Percentiles rank a stretch among this genome's conserved stretches.
Evolutionary conservation across 2,329 filamentous ascomycete species (phyloP).

Genomic region (Septoria linicola): DNA sequence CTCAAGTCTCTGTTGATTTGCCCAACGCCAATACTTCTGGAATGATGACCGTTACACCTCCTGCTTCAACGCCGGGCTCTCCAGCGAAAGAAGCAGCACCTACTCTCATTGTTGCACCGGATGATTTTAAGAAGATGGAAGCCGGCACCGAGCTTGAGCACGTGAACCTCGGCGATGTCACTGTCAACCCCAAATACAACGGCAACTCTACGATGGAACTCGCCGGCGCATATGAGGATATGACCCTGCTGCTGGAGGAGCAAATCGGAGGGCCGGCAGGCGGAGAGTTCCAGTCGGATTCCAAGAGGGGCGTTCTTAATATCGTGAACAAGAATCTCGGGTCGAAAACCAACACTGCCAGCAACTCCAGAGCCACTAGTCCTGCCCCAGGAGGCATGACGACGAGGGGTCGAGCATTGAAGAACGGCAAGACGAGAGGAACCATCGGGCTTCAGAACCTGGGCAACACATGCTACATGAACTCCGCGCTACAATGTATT

Average conservation of each 20-base stretch:
- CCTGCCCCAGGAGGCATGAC: constrained; percentile 62
- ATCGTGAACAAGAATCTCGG: constrained; percentile 47
- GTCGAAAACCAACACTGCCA: constrained; percentile 41
- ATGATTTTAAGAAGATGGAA: constrained; percentile 62
- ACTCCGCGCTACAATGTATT: constrained; percentile 92
- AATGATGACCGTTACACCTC: constrained; percentile 43
- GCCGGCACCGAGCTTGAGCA: constrained; percentile 65
- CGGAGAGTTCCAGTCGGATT: constrained; percentile 57
- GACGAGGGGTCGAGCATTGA: constrained; percentile 70
- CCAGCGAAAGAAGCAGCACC: constrained; percentile 46
- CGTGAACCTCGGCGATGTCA: constrained; percentile 65
- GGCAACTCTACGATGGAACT: constrained; percentile 65
- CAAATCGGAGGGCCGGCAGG: constrained; percentile 56
- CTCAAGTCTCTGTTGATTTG: constrained; percentile 32
- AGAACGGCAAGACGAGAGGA: constrained; percentile 68
- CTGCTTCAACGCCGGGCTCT: constrained; percentile 43
- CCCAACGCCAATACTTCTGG: constrained; percentile 33
- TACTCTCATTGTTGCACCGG: constrained; percentile 60
- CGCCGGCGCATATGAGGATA: constrained; percentile 66
- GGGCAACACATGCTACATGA: constrained; percentile 99
- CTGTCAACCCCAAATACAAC: constrained; percentile 73
- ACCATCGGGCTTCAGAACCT: constrained; percentile 84
- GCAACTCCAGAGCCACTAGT: constrained; percentile 62
- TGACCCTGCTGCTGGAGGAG: constrained; percentile 82
- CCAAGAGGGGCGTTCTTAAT: constrained; percentile 44